These are phyloP conservation scores for Colletotrichum karsti DNA, from an alignment of 2,329 filamentous ascomycete genomes.

Conservation along the genomic window DNA sequence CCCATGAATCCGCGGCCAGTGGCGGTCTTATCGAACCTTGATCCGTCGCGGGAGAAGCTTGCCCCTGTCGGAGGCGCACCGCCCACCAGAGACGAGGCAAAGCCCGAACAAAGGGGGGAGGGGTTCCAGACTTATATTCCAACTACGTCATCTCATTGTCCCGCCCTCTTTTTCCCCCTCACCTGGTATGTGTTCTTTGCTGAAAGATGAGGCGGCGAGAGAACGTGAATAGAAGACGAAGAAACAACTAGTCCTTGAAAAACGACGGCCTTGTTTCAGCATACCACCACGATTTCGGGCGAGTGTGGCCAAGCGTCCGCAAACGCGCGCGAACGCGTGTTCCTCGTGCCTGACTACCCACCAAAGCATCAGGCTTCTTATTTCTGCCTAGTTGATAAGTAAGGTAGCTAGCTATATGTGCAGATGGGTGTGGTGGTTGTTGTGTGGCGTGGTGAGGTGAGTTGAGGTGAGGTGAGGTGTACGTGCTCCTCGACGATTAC, in stretches of 20 bases:
- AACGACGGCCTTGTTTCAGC: constrained; percentile 9
- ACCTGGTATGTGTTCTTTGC: no score
- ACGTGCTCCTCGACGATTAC: no score
- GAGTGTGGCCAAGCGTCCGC: background rate
- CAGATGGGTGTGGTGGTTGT: background rate
- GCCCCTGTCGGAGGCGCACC: background rate
- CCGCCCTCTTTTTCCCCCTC: background rate
- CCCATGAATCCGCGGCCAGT: background rate
- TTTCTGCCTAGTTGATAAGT: background rate
- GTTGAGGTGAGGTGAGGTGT: no score
- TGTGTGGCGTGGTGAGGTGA: no score
- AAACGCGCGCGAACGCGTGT: constrained; percentile 7
- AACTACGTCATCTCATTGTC: background rate
- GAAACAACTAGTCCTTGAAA: background rate
- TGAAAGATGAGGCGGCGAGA: background rate
- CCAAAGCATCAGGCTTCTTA: constrained; percentile 1
- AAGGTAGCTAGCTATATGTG: background rate
- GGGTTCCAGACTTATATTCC: background rate
- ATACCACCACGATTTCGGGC: background rate
- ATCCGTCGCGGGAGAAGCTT: background rate
- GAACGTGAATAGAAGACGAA: background rate
- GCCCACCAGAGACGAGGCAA: background rate
- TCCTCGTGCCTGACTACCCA: constrained; percentile 1
- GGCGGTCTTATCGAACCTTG: background rate
- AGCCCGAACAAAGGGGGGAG: background rate